Evolutionary conservation across 2,329 filamentous ascomycete species (phyloP).

Genomic region (Ceratocystis lukuohia): DNA sequence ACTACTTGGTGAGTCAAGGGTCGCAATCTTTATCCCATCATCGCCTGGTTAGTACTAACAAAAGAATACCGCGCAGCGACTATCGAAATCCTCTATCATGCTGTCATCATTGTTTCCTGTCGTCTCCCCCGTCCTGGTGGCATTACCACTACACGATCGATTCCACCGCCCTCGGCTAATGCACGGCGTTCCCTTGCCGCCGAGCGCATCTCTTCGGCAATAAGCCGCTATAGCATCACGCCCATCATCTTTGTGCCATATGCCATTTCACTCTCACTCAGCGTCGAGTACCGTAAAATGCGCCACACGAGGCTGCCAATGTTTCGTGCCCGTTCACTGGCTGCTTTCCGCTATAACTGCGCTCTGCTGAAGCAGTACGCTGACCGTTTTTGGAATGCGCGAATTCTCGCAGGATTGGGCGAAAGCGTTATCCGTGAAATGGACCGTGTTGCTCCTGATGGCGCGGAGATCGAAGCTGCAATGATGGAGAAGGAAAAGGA

Average conservation of each 20-base stretch:
- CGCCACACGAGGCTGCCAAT: slow-evolving; percentile 45
- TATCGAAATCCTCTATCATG: slow-evolving; percentile 50
- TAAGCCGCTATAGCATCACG: slow-evolving; percentile 38
- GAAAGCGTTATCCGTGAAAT: slow-evolving; percentile 43
- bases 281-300: slow-evolving; percentile 51
- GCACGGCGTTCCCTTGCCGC: slow-evolving; percentile 44
- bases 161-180: slow-evolving; percentile 38
- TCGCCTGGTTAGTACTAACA: neutral
- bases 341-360: slow-evolving; percentile 41
- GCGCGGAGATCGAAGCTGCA: slow-evolving; percentile 29
- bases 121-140: slow-evolving; percentile 36
- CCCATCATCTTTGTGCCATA: slow-evolving; percentile 49
- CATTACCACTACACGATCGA: slow-evolving; percentile 30
- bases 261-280: slow-evolving; percentile 46
- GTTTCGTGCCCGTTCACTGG: slow-evolving; percentile 43
- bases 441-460: slow-evolving; percentile 38
- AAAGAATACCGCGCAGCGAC: slow-evolving; percentile 34
- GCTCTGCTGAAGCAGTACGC: slow-evolving; percentile 39
- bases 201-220: slow-evolving; percentile 43
- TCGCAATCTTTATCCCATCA: neutral
- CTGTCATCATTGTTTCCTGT: slow-evolving; percentile 49
- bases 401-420: slow-evolving; percentile 41
- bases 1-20: slow-evolving; percentile 32
- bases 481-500: slow-evolving; percentile 13
- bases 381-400: slow-evolving; percentile 45